These are phyloP conservation scores for Gamarada debralockiae DNA, from an alignment of 495 filamentous ascomycete genomes.

Conservation along the genomic window DNA sequence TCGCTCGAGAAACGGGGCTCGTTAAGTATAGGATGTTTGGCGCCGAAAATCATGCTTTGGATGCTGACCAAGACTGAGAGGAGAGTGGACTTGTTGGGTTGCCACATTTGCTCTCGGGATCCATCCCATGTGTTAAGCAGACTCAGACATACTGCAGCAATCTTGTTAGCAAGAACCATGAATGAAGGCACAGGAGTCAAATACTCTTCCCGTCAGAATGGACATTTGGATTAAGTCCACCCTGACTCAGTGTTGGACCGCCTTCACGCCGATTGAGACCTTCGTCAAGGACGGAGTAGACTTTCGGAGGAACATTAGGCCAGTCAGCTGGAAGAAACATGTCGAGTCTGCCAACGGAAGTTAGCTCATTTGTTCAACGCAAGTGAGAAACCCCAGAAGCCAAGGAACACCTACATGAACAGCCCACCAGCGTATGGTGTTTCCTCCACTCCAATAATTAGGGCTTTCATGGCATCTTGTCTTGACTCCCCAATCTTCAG, in stretches of 20 bases:
- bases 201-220: constrained; percentile 52
- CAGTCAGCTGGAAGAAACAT: constrained; percentile 45
- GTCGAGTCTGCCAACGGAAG: too few species aligned
- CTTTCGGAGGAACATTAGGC: constrained; percentile 43
- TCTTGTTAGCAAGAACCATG: neutral
- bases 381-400: neutral
- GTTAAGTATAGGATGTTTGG: constrained; percentile 51
- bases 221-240: constrained; percentile 65
- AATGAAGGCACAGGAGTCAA: too few species aligned
- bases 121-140: constrained; percentile 58
- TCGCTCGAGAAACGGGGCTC: constrained; percentile 45
- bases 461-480: constrained; percentile 51
- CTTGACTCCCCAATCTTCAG: constrained; percentile 48
- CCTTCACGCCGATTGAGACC: too few species aligned
- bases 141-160: constrained; percentile 47
- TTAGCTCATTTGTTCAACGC: too few species aligned
- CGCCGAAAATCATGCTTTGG: constrained; percentile 58
- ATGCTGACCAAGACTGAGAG: constrained; percentile 57
- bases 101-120: constrained; percentile 41
- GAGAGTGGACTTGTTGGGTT: constrained; percentile 47
- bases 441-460: constrained; percentile 52
- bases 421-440: constrained; percentile 61
- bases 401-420: constrained; percentile 39
- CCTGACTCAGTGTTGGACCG: constrained; percentile 35
- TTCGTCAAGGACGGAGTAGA: constrained; percentile 48